These are phyloP conservation scores for Calonectria crousiana DNA, from an alignment of 2,329 filamentous ascomycete genomes.

Conservation along the genomic window DNA sequence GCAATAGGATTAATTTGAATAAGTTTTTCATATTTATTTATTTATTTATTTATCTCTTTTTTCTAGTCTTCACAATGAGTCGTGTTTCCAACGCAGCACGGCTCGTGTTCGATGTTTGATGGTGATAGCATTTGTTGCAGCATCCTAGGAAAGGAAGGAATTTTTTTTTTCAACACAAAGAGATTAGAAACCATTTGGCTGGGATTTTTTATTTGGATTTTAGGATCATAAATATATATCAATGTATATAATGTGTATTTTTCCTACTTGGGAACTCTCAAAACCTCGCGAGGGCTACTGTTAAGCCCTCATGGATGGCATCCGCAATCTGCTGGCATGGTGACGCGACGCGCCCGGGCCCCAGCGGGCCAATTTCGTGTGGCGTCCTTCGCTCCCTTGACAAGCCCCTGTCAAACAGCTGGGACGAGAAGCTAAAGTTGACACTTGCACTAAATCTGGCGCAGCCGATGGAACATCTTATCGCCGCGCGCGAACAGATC, in stretches of 20 bases:
- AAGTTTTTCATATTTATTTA: no score
- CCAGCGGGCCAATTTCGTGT: not conserved
- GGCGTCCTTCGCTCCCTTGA: not conserved
- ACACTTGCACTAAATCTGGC: not conserved
- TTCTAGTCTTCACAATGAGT: no score
- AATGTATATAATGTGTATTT: no score
- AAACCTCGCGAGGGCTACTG: not conserved
- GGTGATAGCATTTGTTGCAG: no score
- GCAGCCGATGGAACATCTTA: not conserved
- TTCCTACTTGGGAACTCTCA: not conserved
- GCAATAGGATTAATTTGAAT: accelerated
- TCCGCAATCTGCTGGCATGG: not conserved
- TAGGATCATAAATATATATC: no score
- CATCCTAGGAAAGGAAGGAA: no score
- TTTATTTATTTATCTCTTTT: not conserved
- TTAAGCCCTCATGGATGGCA: not conserved
- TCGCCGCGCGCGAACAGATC: not conserved
- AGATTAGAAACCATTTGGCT: no score
- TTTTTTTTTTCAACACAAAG: no score
- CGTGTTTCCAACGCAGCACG: no score
- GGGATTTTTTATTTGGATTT: no score
- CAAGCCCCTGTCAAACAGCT: not conserved
- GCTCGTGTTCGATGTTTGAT: no score
- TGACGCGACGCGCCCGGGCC: not conserved
- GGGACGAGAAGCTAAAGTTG: not conserved